phyloP scores from a whole-genome alignment of 108 stramenopile species.

The Cyclotella sp. region DNA sequence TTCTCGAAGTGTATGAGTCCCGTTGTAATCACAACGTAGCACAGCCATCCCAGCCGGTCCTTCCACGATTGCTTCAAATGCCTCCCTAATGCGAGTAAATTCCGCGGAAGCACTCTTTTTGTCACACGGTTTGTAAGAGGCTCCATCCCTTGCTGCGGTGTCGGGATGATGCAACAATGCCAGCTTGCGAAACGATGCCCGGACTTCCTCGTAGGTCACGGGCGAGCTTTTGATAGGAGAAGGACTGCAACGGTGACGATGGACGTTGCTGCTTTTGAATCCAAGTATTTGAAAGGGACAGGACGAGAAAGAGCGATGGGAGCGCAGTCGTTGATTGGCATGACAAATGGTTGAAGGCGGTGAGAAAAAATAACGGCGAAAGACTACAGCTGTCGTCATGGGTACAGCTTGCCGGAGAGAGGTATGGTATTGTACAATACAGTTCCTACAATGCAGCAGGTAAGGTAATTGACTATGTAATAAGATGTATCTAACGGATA shows the following conservation, averaged over 20 bases:
- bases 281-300: slow-evolving; percentile 46
- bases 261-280: slow-evolving; percentile 10
- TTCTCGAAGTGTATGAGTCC: not conserved
- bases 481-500: no score
- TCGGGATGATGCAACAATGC: slow-evolving; percentile 48
- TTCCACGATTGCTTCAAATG: slow-evolving; percentile 43
- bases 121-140: not conserved
- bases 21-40: slow-evolving; percentile 14
- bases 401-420: not conserved
- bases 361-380: not conserved
- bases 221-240: not conserved
- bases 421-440: no score
- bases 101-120: not conserved
- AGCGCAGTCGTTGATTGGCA: not conserved
- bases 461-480: no score
- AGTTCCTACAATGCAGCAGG: no score
- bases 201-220: slow-evolving; percentile 30
- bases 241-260: slow-evolving; percentile 4
- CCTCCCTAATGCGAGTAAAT: slow-evolving; percentile 32
- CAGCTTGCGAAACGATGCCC: slow-evolving; percentile 33
- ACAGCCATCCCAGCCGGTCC: slow-evolving; percentile 33
- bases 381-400: not conserved
- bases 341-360: not conserved
- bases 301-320: slow-evolving; percentile 14
- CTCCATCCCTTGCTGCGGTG: not conserved